Base-by-base conservation (phyloP, 1,139 yeast genomes). In the Arxiozyma bovina region DNA sequence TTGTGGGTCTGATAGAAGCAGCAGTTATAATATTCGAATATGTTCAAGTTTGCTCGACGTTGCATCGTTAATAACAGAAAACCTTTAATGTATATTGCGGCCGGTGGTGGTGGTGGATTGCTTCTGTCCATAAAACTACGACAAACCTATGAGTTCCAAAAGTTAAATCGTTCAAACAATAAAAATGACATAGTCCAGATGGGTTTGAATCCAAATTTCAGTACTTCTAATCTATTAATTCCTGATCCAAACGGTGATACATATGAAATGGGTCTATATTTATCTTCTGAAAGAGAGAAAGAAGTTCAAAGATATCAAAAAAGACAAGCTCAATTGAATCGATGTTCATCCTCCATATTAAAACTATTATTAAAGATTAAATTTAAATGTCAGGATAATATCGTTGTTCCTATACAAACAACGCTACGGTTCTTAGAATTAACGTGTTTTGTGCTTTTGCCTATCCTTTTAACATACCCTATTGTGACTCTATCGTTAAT, bases 331-430 rank as follows among this genome's bases (percentile, higher is more conserved):
- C 27, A 25, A 4, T 25, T 44, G 17, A 51, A 64, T 20, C 61
- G 67, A 52, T 48, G 54, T 15, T 11, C 48, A 17, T 45, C 48
- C 48, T 4, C 41, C 8, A 27, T 45, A 17, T 27, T 38, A 30
- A 45, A 27, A 27, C 18, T 34, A 23, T 15, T 43, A 17, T 12
- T n/a, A 43, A 25, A 15, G 20, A 27, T 45, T 15, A 30, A 45
- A 27, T 45, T 18, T 27, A 25, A 15, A 23, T 45, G 41, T 60
- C 64, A 70, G 4, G 88, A 84, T 63, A 80, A 77, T 61, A 51
- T 82, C 0, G 62, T 82, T 53, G 96, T 87, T 60, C 96, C 96
- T 0, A 40, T 84, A 2, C 73, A 81, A 1, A 88, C 95, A 0
- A 66, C 83, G 49, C 72, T 81, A 0, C 73, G 99, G 48, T 85